Evolutionary conservation across 163 green algal genomes (phyloP), one percentile per base, ranked within the genome.

Genomic region (Scenedesmus sp.): DNA sequence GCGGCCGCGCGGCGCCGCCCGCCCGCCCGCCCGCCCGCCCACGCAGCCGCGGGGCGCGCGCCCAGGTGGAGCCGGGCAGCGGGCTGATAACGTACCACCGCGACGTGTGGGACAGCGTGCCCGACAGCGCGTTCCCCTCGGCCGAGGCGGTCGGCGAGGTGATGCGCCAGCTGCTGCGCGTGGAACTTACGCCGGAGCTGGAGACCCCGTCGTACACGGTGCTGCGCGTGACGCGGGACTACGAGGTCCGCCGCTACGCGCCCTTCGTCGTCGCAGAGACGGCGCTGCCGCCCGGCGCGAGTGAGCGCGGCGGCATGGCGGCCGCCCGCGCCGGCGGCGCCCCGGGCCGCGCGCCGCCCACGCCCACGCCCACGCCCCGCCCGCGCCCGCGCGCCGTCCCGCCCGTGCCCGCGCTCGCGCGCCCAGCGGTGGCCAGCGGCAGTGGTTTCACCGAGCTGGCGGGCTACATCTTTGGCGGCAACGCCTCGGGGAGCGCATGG

Each of bases 401-500:
- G 45, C 45, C 45, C 11, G 13, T 14, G 45, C 45, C 11, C 45
- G 13, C 45, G 45, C 45, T 14, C n/a, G n/a, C n/a, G n/a, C n/a
- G n/a, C n/a, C n/a, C n/a, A n/a, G n/a, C n/a, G n/a, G n/a, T n/a
- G n/a, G n/a, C n/a, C n/a, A n/a, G n/a, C n/a, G 83, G 87, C 24
- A 60, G 47, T 9, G 91, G 89, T 26, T 95, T 95, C 87, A 90
- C 84, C 15, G 78, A 90, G 24, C 83, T 97, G 33, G 90, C 92
- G 10, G 69, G 84, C 14, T 97, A 95, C 86, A 95, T 97, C 34
- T 97, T 96, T 78, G 92, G 92, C 10, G 81, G 85, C 53, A 93
- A 93, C 57, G 84, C 84, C 56, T 45, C 31, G 48, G 71, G 42
- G 20, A 91, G 18, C 89, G 82, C 45, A 93, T 95, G 89, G 86